phyloP scores from a whole-genome alignment of 2,329 filamentous ascomycete genomes.

The Bipolaris sorokiniana region DNA sequence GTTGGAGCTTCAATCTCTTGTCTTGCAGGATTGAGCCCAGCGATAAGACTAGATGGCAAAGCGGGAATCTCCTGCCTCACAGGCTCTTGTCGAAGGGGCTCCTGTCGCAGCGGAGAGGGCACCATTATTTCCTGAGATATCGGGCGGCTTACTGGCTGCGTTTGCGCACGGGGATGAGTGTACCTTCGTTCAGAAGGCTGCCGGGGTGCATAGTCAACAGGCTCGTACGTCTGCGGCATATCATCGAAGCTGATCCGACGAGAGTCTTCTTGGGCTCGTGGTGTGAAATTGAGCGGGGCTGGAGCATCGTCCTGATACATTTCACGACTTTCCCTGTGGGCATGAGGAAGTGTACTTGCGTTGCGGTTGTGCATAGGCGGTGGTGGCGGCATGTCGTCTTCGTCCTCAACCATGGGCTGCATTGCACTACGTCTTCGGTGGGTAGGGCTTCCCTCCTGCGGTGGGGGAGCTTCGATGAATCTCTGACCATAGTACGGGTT shows the following conservation, averaged over 20 bases:
- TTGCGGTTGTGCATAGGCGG: conserved; percentile 48
- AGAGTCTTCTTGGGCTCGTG: conserved; percentile 37
- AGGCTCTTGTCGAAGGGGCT: conserved; percentile 38
- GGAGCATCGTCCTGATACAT: conserved; percentile 40
- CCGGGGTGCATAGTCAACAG: conserved; percentile 31
- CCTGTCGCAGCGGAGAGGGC: conserved; percentile 28
- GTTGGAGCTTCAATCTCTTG: conserved; percentile 30
- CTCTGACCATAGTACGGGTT: conserved; percentile 44
- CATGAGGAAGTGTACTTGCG: conserved; percentile 38
- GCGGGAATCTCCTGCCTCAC: conserved; percentile 38
- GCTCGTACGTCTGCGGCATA: conserved; percentile 34
- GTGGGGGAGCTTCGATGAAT: conserved; percentile 35
- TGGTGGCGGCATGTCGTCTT: conserved; percentile 57
- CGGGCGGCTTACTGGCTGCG: conserved; percentile 36
- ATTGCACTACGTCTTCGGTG: conserved; percentile 57
- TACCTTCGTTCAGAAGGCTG: conserved; percentile 41
- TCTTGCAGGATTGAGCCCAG: conserved; percentile 37
- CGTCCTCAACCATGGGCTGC: conserved; percentile 70
- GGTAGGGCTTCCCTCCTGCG: conserved; percentile 52
- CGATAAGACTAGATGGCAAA: conserved; percentile 39
- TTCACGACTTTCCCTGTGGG: conserved; percentile 27
- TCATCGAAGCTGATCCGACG: conserved; percentile 30
- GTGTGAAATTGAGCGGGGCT: conserved; percentile 40
- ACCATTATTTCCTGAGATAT: conserved; percentile 44
- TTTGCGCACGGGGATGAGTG: conserved; percentile 34